Percentiles rank a stretch among this genome's conserved stretches.
phyloP scores from a whole-genome alignment of 164 flowering plant species.

The Sedum album region DNA sequence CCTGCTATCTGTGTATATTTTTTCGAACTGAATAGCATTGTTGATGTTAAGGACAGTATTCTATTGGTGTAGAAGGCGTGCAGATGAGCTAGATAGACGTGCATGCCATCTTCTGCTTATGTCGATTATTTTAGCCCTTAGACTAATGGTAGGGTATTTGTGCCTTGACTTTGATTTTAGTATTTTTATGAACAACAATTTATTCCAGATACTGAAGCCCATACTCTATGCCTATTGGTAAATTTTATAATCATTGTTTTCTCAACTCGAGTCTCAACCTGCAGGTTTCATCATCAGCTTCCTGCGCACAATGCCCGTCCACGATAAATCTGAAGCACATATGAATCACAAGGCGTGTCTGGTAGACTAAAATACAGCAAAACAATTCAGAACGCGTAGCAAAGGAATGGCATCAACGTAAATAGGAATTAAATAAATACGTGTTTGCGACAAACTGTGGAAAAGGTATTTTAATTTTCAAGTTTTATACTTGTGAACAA shows the following conservation, averaged over 20 bases:
- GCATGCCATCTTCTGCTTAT: conserved; percentile 1
- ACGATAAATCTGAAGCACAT: background rate
- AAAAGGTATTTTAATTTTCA: no score
- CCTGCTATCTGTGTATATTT: background rate
- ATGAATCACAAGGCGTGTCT: background rate
- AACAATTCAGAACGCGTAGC: background rate
- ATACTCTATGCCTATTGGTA: background rate
- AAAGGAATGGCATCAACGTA: background rate
- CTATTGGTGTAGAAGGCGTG: background rate
- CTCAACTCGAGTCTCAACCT: background rate
- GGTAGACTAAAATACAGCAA: background rate
- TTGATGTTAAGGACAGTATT: background rate
- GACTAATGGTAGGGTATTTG: background rate
- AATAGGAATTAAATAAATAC: no score
- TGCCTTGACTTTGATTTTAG: background rate
- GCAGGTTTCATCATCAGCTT: background rate
- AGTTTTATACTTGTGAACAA: no score
- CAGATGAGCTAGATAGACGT: background rate
- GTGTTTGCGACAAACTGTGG: no score
- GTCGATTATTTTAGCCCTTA: background rate
- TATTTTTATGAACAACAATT: background rate
- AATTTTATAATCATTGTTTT: background rate
- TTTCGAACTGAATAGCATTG: background rate
- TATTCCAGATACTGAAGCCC: background rate
- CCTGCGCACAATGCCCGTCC: background rate